Conservation (phyloP, 495 filamentous ascomycete species). For the Penicillium pancosmium region DNA sequence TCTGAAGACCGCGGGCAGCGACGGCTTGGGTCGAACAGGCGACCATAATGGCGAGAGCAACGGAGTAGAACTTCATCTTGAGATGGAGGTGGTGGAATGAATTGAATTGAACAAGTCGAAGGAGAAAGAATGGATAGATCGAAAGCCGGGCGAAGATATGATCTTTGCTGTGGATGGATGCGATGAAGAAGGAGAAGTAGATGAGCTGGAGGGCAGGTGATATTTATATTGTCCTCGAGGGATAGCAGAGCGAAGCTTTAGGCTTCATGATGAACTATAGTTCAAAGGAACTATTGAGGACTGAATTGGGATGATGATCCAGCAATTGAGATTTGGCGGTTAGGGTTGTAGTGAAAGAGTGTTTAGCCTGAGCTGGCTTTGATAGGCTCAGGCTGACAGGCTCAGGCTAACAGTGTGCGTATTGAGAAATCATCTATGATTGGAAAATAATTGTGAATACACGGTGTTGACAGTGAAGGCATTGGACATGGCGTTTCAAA, state of each 20-base stretch:
- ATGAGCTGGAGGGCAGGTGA: slow-evolving; percentile 4
- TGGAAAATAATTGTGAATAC: no score
- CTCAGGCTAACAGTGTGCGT: no score
- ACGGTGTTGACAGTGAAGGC: neutral
- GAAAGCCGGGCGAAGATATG: slow-evolving; percentile 11
- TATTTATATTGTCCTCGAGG: neutral
- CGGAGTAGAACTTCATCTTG: slow-evolving; percentile 53
- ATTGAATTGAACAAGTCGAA: neutral
- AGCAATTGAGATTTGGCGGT: no score
- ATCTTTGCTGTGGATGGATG: slow-evolving; percentile 10
- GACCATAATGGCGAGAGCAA: slow-evolving; percentile 42
- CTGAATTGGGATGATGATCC: neutral
- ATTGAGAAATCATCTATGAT: no score
- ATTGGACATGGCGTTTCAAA: neutral
- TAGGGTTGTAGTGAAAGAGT: neutral
- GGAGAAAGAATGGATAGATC: slow-evolving; percentile 7
- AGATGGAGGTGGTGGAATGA: slow-evolving; percentile 4
- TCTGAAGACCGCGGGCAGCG: slow-evolving; percentile 22
- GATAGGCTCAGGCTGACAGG: no score
- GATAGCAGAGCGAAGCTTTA: neutral
- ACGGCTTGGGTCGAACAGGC: slow-evolving; percentile 40
- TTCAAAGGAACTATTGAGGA: neutral
- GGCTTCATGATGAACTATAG: no score
- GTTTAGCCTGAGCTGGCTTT: neutral
- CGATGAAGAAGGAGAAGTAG: slow-evolving; percentile 14